phyloP scores from a whole-genome alignment of 306 rosid species.

The Trifolium repens region DNA sequence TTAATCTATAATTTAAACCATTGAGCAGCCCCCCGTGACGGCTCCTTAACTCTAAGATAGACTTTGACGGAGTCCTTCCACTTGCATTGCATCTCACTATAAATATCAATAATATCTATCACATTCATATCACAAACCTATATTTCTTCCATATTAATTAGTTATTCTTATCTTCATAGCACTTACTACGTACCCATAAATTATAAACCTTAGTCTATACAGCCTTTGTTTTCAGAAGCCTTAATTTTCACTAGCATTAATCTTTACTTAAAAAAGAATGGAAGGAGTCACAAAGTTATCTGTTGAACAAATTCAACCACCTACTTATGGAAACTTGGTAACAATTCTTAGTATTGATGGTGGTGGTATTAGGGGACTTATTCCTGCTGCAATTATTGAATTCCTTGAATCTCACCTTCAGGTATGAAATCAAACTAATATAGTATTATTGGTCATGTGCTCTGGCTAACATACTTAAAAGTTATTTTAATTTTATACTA shows the following conservation, averaged over 20 bases:
- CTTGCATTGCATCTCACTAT: not conserved
- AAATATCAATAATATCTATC: not conserved
- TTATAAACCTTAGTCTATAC: not conserved
- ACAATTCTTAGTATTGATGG: conserved; percentile 78
- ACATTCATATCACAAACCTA: conserved; percentile 4
- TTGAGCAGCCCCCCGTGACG: not conserved
- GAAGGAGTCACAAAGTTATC: conserved; percentile 37
- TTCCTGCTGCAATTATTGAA: conserved; percentile 63
- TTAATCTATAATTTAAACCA: not conserved
- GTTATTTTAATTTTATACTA: too few relatives aligned
- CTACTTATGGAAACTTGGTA: conserved; percentile 64
- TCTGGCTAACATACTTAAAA: too few relatives aligned
- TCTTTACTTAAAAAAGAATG: conserved; percentile 15
- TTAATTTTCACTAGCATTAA: not conserved
- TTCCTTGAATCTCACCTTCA: conserved; percentile 75
- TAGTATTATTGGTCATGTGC: too few relatives aligned
- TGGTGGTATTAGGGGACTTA: conserved; percentile 72
- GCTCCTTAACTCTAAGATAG: not conserved
- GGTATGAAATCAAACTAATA: conserved; percentile 38
- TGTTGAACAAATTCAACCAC: conserved; percentile 47
- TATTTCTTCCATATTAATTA: not conserved
- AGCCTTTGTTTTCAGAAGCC: not conserved
- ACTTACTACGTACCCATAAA: not conserved
- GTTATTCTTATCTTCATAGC: not conserved
- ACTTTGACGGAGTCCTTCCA: not conserved